Percentiles rank a stretch among this genome's conserved stretches.
Conservation (phyloP, 2,329 filamentous ascomycete species). For the Ambrosiella cleistominuta region DNA sequence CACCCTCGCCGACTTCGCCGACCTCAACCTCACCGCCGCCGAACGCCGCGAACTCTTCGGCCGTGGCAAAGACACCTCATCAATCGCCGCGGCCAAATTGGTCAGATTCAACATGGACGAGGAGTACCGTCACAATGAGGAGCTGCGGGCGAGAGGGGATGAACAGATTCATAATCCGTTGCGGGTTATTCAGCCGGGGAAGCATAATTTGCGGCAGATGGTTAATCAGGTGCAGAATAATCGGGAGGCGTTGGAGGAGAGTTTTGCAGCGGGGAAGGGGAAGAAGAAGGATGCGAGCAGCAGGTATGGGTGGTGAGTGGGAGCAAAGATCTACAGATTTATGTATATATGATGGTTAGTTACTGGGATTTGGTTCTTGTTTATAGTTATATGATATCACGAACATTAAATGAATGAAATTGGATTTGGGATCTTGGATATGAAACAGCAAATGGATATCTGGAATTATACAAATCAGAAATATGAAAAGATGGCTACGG, state of each 20-base stretch:
- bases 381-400: no score
- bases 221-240: conserved; percentile 70
- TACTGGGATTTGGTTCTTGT: no score
- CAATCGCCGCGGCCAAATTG: conserved; percentile 41
- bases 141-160: conserved; percentile 51
- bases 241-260: conserved; percentile 76
- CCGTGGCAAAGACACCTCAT: conserved; percentile 31
- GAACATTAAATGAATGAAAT: not conserved
- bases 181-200: conserved; percentile 60
- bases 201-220: conserved; percentile 76
- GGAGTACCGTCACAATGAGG: conserved; percentile 77
- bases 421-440: not conserved
- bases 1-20: conserved; percentile 36
- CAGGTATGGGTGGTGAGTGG: conserved; percentile 57
- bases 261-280: conserved; percentile 63
- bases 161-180: conserved; percentile 60
- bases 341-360: not conserved
- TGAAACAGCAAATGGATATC: conserved; percentile 4
- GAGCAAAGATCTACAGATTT: not conserved
- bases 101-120: conserved; percentile 77
- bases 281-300: conserved; percentile 69
- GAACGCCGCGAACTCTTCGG: conserved; percentile 76
- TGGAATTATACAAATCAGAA: conserved; percentile 10
- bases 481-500: not conserved
- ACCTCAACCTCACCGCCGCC: conserved; percentile 57